phyloP scores from a whole-genome alignment of 1,284 basidiomycete genomes.

The Ceratorhiza oryzae-sativae region DNA sequence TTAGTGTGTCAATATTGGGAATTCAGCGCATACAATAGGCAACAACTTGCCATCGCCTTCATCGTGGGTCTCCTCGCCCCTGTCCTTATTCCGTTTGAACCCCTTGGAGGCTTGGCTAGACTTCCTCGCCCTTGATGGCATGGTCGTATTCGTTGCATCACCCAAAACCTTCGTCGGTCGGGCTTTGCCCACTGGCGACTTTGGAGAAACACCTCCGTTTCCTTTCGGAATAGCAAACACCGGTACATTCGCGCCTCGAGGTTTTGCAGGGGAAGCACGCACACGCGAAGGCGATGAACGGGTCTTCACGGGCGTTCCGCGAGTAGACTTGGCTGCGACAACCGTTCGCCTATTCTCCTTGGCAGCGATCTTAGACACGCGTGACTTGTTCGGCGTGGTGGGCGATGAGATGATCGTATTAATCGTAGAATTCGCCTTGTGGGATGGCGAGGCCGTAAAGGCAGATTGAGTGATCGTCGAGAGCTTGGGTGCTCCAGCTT shows the following conservation, averaged over 20 bases:
- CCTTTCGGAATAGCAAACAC: slow-evolving; percentile 25
- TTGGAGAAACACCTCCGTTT: background rate
- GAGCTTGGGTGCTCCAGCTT: slow-evolving; percentile 8
- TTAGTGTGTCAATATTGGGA: background rate
- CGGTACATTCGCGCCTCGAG: slow-evolving; percentile 12
- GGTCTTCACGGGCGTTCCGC: slow-evolving; percentile 14
- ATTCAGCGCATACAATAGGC: slow-evolving; percentile 8
- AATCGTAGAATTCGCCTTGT: background rate
- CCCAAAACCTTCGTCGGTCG: slow-evolving; percentile 2
- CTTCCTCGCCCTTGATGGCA: slow-evolving; percentile 16
- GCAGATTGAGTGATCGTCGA: slow-evolving; percentile 22
- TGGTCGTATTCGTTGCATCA: slow-evolving; percentile 25
- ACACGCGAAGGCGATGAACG: slow-evolving; percentile 19
- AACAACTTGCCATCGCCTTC: slow-evolving; percentile 34
- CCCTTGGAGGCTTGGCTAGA: slow-evolving; percentile 4
- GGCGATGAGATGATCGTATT: background rate
- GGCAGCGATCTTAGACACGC: slow-evolving; percentile 30
- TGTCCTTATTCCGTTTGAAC: background rate
- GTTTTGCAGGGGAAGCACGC: slow-evolving; percentile 5
- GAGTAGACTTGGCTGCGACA: slow-evolving; percentile 12
- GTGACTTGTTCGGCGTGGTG: slow-evolving; percentile 20
- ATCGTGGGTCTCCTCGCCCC: slow-evolving; percentile 8
- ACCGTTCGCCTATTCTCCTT: slow-evolving; percentile 35
- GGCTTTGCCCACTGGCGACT: slow-evolving; percentile 1
- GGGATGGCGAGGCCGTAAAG: background rate